Conservation (phyloP, 2,329 filamentous ascomycete genomes). For the Hypoxylon sp. region DNA sequence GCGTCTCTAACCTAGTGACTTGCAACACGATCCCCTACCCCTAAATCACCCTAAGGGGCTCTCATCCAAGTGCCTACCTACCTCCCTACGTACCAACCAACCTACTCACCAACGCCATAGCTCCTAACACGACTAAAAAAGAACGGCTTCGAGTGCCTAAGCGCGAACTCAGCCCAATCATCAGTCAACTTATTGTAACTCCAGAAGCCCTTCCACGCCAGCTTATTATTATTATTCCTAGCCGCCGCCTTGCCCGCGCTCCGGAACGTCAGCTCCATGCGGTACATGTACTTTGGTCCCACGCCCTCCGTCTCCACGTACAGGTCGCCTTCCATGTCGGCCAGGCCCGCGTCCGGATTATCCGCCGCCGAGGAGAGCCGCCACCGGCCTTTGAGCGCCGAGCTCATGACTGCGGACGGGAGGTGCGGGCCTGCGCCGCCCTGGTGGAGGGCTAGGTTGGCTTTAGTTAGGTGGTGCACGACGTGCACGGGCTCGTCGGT, state of each 20-base stretch:
- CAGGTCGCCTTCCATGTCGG: slow-evolving; percentile 75
- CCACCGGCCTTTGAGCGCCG: slow-evolving; percentile 73
- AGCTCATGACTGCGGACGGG: slow-evolving; percentile 73
- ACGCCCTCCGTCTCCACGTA: slow-evolving; percentile 90
- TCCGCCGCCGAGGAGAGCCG: slow-evolving; percentile 60
- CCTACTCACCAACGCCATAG: slow-evolving; percentile 66
- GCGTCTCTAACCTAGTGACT: neutral
- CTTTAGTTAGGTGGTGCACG: slow-evolving; percentile 84
- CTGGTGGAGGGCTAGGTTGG: slow-evolving; percentile 70
- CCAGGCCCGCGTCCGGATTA: slow-evolving; percentile 48
- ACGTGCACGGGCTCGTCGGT: slow-evolving; percentile 88
- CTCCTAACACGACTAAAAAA: slow-evolving; percentile 77
- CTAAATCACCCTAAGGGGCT: neutral
- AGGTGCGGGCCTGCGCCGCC: slow-evolving; percentile 57
- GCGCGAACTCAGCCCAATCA: slow-evolving; percentile 86
- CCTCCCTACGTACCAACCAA: neutral
- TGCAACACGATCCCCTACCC: neutral
- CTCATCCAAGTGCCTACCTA: neutral
- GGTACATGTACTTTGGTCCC: slow-evolving; percentile 83
- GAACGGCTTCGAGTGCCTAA: slow-evolving; percentile 75
- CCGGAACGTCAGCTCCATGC: slow-evolving; percentile 81
- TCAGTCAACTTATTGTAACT: slow-evolving; percentile 91
- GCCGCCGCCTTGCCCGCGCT: slow-evolving; percentile 72
- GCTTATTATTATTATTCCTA: slow-evolving; percentile 82
- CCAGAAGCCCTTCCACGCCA: slow-evolving; percentile 91